A percentile compares a stretch with the other conserved stretches of the same genome.
These are phyloP conservation scores for Cryptococcus jaspeensis DNA, from an alignment of 1,284 basidiomycete species.

Conservation along the genomic window DNA sequence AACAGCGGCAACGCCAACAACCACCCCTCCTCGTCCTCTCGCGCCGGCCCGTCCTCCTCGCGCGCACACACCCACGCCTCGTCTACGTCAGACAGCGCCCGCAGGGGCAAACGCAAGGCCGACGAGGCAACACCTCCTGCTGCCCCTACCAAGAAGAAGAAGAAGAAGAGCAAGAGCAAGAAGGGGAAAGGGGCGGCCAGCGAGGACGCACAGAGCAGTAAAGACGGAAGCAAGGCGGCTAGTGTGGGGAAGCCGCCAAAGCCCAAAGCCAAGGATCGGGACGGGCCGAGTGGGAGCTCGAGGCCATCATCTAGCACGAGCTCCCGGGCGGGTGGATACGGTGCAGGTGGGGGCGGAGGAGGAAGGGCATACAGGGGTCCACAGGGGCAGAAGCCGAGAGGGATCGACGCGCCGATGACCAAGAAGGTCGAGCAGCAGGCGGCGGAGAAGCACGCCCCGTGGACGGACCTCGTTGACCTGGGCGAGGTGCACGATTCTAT, in stretches of 20 bases:
- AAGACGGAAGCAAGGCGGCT: no score
- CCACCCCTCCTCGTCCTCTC: no score
- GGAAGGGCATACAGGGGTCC: conserved; percentile 22
- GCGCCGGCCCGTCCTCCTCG: no score
- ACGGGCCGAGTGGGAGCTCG: background rate
- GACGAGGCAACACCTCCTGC: background rate
- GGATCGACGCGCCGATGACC: conserved; percentile 55
- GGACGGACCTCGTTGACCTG: conserved; percentile 76
- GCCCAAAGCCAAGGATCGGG: background rate
- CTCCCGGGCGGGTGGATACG: no score
- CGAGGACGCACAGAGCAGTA: no score
- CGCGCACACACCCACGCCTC: background rate
- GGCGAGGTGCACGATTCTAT: conserved; percentile 72
- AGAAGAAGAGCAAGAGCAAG: conserved; percentile 30
- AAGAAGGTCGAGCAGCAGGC: conserved; percentile 63
- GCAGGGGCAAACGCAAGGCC: conserved; percentile 16
- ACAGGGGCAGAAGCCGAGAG: conserved; percentile 26
- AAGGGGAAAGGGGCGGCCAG: conserved; percentile 21
- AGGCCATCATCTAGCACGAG: background rate
- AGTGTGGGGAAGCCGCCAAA: background rate
- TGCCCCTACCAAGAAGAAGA: conserved; percentile 12
- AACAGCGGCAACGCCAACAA: no score
- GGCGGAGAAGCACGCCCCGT: conserved; percentile 67
- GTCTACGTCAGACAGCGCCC: background rate
- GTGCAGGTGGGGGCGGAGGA: conserved; percentile 18